Base-by-base conservation (phyloP, 805 yeast genomes). In the Starmerella riodocensis region DNA sequence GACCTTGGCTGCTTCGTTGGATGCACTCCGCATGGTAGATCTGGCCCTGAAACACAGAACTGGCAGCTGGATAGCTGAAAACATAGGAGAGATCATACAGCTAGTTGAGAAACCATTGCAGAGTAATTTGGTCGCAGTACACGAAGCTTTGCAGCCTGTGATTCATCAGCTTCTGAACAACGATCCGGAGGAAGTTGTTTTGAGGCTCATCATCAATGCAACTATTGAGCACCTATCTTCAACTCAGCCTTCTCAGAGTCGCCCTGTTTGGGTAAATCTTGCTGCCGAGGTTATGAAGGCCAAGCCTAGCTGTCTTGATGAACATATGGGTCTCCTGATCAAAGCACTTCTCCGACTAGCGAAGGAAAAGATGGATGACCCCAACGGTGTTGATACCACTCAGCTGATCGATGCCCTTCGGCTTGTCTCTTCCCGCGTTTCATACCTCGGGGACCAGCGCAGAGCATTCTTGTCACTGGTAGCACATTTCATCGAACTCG, bases 361-460 rank as follows among this genome's bases (percentile, higher is more conserved):
- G 20, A 48, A 49, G 26, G 34, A 48, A 33, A n/a, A 18, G 26
- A 8, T 34, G 21, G 42, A 39, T 48, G 57, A 9, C 41, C 45
- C 13, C 53, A 55, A 9, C 41, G 34, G 9, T 34, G 45, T 20
- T 2, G 38, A 41, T 20, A 21, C 43, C 11, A 30, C 30, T 29
- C 60, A 85, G 26, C 62, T 91, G 32, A 84, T 79, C 43, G 80
- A 79, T 56, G 74, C 84, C 20, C 63, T 91, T 38, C 76, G 78
- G 47, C 68, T 88, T 37, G 74, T 88, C 1, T 74, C 94, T 0
- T 70, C 73, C 66, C 72, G 96, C 48, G 82, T 91, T 4, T 73
- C 93, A 0, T 70, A 73, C n/a, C 64, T 93, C 20, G 96, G 94
- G 4, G 99, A 91, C 51, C 94, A 88, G 53, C 72, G 98, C 44